Evolutionary conservation across 2,329 filamentous ascomycete genomes (phyloP).

Genomic region (Fusarium sp.): DNA sequence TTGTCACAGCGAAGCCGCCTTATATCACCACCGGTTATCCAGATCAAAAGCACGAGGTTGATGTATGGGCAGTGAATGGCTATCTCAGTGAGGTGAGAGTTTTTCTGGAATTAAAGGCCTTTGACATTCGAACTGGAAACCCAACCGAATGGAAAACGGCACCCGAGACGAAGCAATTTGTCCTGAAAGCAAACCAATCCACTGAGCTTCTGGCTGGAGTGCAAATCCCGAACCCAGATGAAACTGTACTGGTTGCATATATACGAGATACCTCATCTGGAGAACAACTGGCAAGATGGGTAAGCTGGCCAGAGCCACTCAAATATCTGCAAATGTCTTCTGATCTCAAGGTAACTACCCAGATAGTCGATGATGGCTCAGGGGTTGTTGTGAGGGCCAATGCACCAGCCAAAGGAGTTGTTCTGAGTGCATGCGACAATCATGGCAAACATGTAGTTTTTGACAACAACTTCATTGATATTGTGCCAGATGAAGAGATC

Average conservation of each 20-base stretch:
- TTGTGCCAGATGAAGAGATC: background rate
- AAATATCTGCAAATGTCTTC: conserved; percentile 1
- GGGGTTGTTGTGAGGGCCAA: background rate
- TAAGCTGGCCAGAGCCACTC: conserved; percentile 9
- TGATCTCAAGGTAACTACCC: fast-evolving
- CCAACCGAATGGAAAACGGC: fast-evolving
- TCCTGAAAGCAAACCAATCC: background rate
- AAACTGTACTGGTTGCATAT: background rate
- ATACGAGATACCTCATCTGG: background rate
- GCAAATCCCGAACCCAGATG: background rate
- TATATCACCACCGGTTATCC: conserved; percentile 18
- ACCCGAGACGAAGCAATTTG: fast-evolving
- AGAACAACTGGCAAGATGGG: background rate
- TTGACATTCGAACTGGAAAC: background rate
- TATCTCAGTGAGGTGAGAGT: background rate
- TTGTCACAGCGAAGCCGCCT: background rate
- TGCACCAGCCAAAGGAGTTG: background rate
- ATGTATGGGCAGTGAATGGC: background rate
- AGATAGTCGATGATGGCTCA: background rate
- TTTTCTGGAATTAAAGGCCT: background rate
- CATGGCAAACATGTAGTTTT: fast-evolving
- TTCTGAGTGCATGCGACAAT: background rate
- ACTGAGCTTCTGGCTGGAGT: background rate
- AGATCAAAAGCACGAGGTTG: background rate
- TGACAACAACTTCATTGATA: background rate